These are phyloP conservation scores for Tubosaeta brunneosetosa DNA, from an alignment of 768 basidiomycete genomes.

Conservation along the genomic window DNA sequence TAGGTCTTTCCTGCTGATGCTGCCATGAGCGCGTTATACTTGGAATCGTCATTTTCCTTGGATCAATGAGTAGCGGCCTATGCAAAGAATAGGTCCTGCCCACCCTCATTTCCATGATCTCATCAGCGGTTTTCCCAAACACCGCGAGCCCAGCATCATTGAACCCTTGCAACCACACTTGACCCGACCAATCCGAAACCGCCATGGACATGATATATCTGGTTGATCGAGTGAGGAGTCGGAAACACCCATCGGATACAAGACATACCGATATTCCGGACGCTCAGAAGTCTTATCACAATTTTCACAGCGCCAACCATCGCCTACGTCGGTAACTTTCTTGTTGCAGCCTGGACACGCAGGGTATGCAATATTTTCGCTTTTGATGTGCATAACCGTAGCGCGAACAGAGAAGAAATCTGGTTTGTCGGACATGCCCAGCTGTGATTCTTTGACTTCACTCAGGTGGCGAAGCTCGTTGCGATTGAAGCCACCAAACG, in stretches of 20 bases:
- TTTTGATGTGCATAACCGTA: conserved; percentile 84
- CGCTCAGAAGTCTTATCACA: conserved; percentile 59
- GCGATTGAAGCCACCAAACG: conserved; percentile 54
- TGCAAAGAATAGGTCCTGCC: not conserved
- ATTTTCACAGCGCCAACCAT: conserved; percentile 90
- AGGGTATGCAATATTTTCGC: conserved; percentile 79
- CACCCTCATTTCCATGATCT: conserved; percentile 72
- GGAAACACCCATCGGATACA: not conserved
- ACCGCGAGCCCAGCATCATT: conserved; percentile 82
- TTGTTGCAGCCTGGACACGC: conserved; percentile 90
- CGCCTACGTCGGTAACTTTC: conserved; percentile 71
- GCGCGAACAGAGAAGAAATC: conserved; percentile 80
- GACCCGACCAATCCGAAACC: conserved; percentile 84
- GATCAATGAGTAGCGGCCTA: not conserved
- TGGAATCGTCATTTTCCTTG: conserved; percentile 56
- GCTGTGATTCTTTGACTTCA: conserved; percentile 72
- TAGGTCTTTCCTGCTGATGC: conserved; percentile 64
- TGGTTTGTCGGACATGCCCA: conserved; percentile 70
- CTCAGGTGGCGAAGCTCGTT: conserved; percentile 66
- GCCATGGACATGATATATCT: conserved; percentile 84
- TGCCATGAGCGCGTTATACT: conserved; percentile 56
- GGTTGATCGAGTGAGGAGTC: conserved; percentile 1
- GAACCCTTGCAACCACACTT: conserved; percentile 92
- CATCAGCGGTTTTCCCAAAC: conserved; percentile 75
- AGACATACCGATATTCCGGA: conserved; percentile 75